phyloP scores from a whole-genome alignment of 805 yeast species.

The Clavispora asparagi region DNA sequence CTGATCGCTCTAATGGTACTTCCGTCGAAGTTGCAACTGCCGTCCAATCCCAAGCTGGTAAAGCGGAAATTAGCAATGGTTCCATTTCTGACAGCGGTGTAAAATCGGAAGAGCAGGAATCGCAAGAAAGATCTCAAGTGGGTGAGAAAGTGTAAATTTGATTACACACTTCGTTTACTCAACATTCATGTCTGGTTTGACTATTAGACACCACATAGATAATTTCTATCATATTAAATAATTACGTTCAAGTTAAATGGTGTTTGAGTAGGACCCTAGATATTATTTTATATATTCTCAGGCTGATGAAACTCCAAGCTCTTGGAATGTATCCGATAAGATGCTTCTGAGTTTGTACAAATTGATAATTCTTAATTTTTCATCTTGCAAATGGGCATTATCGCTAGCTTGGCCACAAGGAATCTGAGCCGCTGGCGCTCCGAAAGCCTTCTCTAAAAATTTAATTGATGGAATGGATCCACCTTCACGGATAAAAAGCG shows the following conservation, averaged over 20 bases:
- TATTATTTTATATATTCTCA: neutral
- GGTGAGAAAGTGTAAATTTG: neutral
- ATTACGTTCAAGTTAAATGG: no score
- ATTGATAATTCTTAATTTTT: conserved; percentile 73
- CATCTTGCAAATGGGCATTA: conserved; percentile 89
- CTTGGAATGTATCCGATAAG: conserved; percentile 47
- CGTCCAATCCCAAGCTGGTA: neutral
- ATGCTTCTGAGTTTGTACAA: conserved; percentile 69
- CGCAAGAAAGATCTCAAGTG: neutral
- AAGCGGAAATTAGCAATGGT: neutral
- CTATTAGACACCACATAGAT: neutral
- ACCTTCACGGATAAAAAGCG: conserved; percentile 88
- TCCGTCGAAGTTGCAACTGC: neutral
- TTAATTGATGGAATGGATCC: conserved; percentile 93
- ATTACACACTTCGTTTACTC: neutral
- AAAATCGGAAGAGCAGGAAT: neutral
- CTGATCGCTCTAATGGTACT: neutral
- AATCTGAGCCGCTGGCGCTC: conserved; percentile 89
- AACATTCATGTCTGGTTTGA: neutral
- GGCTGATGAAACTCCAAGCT: conserved; percentile 18
- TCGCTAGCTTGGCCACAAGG: conserved; percentile 97
- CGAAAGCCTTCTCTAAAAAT: conserved; percentile 72
- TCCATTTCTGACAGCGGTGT: neutral
- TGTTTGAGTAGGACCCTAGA: neutral
- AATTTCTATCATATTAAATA: no score